phyloP scores from a whole-genome alignment of 179 eudicot genomes.

The Spinacia oleracea region DNA sequence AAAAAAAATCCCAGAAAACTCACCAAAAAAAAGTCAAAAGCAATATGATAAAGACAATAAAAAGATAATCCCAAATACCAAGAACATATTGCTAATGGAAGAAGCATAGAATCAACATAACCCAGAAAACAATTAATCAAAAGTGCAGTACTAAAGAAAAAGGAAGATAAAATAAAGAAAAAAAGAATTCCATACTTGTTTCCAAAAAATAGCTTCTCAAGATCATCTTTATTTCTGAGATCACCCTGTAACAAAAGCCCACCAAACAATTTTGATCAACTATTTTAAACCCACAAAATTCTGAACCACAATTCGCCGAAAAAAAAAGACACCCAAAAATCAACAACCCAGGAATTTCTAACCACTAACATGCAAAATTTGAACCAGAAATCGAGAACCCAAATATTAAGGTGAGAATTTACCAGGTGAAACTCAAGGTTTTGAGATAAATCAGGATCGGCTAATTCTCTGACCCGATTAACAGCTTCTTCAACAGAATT shows the following conservation, averaged over 20 bases:
- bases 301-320: background rate
- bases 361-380: background rate
- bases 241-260: slow-evolving; percentile 61
- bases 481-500: slow-evolving; percentile 73
- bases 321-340: background rate
- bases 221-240: slow-evolving; percentile 70
- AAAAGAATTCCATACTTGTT: slow-evolving; percentile 41
- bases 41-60: background rate
- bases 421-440: slow-evolving; percentile 69
- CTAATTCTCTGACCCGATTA: slow-evolving; percentile 47
- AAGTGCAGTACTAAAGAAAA: background rate
- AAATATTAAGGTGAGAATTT: slow-evolving; percentile 4
- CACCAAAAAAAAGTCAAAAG: background rate
- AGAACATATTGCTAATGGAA: background rate
- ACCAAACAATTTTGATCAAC: background rate
- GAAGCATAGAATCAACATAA: background rate
- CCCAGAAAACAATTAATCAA: background rate
- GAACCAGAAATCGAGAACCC: background rate
- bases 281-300: background rate
- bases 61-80: background rate
- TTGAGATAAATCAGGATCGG: slow-evolving; percentile 51
- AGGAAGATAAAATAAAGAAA: background rate
- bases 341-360: background rate
- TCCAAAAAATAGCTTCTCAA: slow-evolving; percentile 70
- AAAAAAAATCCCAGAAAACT: background rate